These are phyloP conservation scores for Davidsoniella eucalypti DNA, from an alignment of 2,329 filamentous ascomycete species.

Conservation along the genomic window DNA sequence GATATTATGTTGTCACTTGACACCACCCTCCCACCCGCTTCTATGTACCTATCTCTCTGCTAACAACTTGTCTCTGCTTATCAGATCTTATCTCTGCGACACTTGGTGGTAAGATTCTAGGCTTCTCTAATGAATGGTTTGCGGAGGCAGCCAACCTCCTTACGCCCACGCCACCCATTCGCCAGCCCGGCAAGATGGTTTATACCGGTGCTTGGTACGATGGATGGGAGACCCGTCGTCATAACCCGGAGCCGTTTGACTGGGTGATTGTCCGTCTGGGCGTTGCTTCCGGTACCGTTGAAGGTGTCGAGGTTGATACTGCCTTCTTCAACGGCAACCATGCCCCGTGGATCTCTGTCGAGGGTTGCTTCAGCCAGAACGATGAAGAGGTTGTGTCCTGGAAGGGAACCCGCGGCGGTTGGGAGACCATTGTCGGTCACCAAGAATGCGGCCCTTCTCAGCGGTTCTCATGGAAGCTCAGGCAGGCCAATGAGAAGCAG, in stretches of 20 bases:
- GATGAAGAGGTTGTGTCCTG: constrained; percentile 48
- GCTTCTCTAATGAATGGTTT: constrained; percentile 53
- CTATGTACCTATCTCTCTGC: not conserved
- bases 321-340: constrained; percentile 72
- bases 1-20: not conserved
- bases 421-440: constrained; percentile 54
- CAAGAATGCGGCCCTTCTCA: constrained; percentile 60
- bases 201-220: constrained; percentile 56
- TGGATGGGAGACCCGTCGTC: constrained; percentile 52
- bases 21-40: not conserved
- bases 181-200: constrained; percentile 50
- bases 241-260: constrained; percentile 48
- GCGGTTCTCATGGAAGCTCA: constrained; percentile 57
- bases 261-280: constrained; percentile 51
- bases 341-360: constrained; percentile 61
- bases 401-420: constrained; percentile 41
- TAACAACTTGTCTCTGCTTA: constrained; percentile 1
- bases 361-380: constrained; percentile 52
- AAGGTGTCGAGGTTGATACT: constrained; percentile 65
- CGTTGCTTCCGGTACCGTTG: constrained; percentile 53
- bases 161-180: constrained; percentile 45
- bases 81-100: constrained; percentile 44
- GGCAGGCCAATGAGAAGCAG: constrained; percentile 40
- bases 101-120: constrained; percentile 47
- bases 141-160: constrained; percentile 48